phyloP scores from a whole-genome alignment of 2,329 filamentous ascomycete genomes.

The Magnaporthiopsis rhizophila region DNA sequence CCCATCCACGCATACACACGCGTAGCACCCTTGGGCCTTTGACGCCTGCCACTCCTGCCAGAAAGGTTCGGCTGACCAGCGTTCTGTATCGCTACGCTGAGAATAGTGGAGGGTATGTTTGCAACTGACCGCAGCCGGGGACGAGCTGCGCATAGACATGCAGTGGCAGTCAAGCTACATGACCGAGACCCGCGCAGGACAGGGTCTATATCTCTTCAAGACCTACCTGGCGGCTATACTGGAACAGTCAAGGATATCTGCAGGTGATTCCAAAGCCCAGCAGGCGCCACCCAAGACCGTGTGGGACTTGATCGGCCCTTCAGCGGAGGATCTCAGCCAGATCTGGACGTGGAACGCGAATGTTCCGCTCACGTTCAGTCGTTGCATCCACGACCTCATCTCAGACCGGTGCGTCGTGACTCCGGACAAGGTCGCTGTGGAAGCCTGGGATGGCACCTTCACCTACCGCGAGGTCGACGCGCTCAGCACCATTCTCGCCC shows the following conservation, averaged over 20 bases:
- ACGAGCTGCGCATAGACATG: constrained; percentile 1
- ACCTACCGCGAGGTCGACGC: constrained; percentile 37
- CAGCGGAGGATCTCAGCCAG: constrained; percentile 30
- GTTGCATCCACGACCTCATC: constrained; percentile 40
- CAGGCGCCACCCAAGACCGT: background rate
- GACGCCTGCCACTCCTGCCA: background rate
- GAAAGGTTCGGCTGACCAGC: background rate
- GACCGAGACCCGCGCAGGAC: background rate
- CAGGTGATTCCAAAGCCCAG: background rate
- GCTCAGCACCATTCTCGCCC: constrained; percentile 32
- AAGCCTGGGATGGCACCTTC: constrained; percentile 41
- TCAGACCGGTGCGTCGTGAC: constrained; percentile 26
- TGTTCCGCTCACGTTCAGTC: constrained; percentile 30
- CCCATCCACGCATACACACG: background rate
- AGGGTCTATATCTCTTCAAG: constrained; percentile 5
- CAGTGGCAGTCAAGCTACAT: constrained; percentile 2
- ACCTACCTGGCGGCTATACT: constrained; percentile 5
- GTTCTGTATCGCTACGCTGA: background rate
- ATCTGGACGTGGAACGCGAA: constrained; percentile 39
- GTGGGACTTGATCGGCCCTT: constrained; percentile 14
- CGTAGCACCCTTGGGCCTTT: background rate
- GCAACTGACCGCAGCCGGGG: background rate
- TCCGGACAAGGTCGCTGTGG: constrained; percentile 34
- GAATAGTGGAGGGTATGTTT: constrained; percentile 4
- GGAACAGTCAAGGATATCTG: background rate